Conservation (phyloP, 306 rosid species). For the Acacia melanoxylon region DNA sequence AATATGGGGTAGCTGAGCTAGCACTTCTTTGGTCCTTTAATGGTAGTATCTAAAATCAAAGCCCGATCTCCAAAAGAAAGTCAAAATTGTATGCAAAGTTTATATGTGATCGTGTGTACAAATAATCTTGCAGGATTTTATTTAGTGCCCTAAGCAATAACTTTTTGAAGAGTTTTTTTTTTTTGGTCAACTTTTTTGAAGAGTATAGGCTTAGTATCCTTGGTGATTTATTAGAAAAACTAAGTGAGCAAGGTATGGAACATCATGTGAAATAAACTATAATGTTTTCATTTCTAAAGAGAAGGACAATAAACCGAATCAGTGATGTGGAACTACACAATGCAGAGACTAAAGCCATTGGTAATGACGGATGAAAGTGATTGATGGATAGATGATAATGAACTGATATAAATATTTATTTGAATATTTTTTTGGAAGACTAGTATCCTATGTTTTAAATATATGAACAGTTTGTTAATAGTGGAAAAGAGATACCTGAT, state of each 20-base stretch:
- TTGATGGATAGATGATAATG: background rate
- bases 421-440: background rate
- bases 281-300: background rate
- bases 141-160: background rate
- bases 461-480: background rate
- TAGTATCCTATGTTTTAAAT: constrained; percentile 1
- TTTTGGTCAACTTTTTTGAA: too few species aligned
- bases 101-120: background rate
- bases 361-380: background rate
- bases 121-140: background rate
- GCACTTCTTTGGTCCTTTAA: background rate
- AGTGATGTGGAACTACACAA: background rate
- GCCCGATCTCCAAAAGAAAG: background rate
- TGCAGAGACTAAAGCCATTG: background rate
- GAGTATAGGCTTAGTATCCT: background rate
- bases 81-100: background rate
- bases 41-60: background rate
- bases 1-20: background rate
- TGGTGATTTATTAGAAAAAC: background rate
- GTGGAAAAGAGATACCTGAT: constrained; percentile 10
- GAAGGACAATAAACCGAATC: background rate
- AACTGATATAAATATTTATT: background rate
- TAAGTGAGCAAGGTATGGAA: background rate
- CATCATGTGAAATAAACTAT: background rate
- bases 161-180: background rate